Evolutionary conservation across 2,329 filamentous ascomycete genomes (phyloP), one percentile per base, ranked within the genome.

Genomic region (Intubia oerlemansii): DNA sequence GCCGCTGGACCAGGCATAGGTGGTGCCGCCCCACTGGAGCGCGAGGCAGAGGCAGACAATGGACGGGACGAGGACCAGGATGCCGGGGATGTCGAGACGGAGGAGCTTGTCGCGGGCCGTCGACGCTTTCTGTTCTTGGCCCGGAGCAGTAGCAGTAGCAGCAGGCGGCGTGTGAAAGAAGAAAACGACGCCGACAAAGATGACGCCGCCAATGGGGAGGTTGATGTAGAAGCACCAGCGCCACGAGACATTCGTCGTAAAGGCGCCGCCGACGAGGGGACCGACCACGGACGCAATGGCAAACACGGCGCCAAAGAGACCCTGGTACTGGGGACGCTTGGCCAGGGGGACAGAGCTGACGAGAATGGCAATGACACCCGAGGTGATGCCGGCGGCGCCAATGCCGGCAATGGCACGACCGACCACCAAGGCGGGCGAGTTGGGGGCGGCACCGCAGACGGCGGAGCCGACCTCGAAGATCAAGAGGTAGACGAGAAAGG

Each of bases 31-130:
- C 52, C 52, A 58, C 32, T 57, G 51, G 7, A 60, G 42, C 5
- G 54, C 55, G 13, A 60, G 41, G 2, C 57, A 39, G 7, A 57
- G 47, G 32, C 51, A 56, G 25, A 56, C 39, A 10, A 54, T 47
- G 10, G 48, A 31, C 8, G 39, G 36, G 17, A 39, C 29, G 17
- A 43, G 33, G 10, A 41, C 24, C 4, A 36, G 4, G 5, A 31
- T 36, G 29, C 39, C 41, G 18, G 34, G 12, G 4, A 32, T 25
- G 26, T 43, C 41, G 27, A 41, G 27, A 30, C 55, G 49, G 12
- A 45, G 27, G 9, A 54, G 17, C 36, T 53, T 53, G 35, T 52
- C 44, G 12, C 3, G 22, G 10, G 15, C 10, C 10, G n/a, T 12
- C 10, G 17, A 5, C 3, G 13, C 11, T 18, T n/a, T 10, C 21